Percentiles rank a stretch among this genome's conserved stretches.
Conservation (phyloP, 768 basidiomycete species). For the Mycena vulgaris region DNA sequence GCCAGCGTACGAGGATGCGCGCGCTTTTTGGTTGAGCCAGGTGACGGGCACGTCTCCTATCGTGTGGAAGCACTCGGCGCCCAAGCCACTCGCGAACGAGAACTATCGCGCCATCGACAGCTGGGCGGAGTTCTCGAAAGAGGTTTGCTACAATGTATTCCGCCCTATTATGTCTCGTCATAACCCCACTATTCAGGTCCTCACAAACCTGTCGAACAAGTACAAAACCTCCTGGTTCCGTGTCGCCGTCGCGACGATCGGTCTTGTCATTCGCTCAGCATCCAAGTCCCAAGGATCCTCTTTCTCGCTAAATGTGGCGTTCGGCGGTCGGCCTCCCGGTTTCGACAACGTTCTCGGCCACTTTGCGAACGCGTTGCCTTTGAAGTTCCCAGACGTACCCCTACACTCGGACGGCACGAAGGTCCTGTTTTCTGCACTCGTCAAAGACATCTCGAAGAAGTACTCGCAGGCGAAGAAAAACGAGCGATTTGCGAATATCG, state of each 20-base stretch:
- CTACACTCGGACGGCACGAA: too few relatives aligned
- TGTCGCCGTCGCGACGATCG: neutral
- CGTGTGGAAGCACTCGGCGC: neutral
- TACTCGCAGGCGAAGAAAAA: neutral
- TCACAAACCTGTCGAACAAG: neutral
- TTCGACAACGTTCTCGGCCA: too few relatives aligned
- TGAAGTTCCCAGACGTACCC: neutral
- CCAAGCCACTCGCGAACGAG: neutral
- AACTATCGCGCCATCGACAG: neutral
- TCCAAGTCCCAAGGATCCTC: too few relatives aligned
- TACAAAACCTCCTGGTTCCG: slow-evolving; percentile 1
- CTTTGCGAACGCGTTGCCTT: neutral
- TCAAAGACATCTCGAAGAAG: too few relatives aligned
- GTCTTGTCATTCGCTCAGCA: neutral
- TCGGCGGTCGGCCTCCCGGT: too few relatives aligned
- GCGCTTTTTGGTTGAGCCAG: neutral
- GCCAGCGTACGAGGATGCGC: neutral
- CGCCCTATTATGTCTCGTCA: neutral
- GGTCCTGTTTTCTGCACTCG: too few relatives aligned
- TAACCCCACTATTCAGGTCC: neutral
- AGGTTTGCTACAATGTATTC: neutral
- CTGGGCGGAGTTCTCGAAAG: neutral
- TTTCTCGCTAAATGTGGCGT: too few relatives aligned
- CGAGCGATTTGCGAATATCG: neutral
- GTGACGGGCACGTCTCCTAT: neutral